Evolutionary conservation across 2,329 filamentous ascomycete species (phyloP).

Genomic region (Trichophyton benhamiae): DNA sequence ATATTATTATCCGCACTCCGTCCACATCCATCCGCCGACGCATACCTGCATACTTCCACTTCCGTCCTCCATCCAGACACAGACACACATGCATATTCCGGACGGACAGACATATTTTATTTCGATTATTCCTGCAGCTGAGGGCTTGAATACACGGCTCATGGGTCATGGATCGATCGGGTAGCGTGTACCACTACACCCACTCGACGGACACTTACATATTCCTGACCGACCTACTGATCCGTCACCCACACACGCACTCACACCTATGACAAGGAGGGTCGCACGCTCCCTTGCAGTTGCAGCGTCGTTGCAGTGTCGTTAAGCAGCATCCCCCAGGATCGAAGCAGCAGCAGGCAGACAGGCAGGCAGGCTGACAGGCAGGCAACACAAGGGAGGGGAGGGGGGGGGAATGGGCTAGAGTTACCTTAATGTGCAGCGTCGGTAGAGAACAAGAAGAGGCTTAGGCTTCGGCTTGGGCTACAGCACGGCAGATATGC

Average conservation of each 20-base stretch:
- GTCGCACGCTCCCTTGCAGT: background rate
- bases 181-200: background rate
- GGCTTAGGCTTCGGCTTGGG: too few relatives aligned
- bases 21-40: background rate
- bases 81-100: too few relatives aligned
- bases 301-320: background rate
- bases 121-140: background rate
- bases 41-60: too few relatives aligned
- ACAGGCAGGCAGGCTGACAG: background rate
- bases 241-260: background rate
- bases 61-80: too few relatives aligned
- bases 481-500: background rate
- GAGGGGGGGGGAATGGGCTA: too few relatives aligned
- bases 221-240: background rate
- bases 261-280: background rate
- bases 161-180: background rate
- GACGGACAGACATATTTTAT: too few relatives aligned
- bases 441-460: too few relatives aligned
- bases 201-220: background rate
- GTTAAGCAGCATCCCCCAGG: background rate
- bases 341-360: background rate
- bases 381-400: background rate
- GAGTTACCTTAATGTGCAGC: too few relatives aligned
- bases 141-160: background rate
- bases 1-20: background rate